Evolutionary conservation across 495 filamentous ascomycete genomes (phyloP), one percentile per base, ranked within the genome.

Genomic region (Aspergillus bertholletiae): DNA sequence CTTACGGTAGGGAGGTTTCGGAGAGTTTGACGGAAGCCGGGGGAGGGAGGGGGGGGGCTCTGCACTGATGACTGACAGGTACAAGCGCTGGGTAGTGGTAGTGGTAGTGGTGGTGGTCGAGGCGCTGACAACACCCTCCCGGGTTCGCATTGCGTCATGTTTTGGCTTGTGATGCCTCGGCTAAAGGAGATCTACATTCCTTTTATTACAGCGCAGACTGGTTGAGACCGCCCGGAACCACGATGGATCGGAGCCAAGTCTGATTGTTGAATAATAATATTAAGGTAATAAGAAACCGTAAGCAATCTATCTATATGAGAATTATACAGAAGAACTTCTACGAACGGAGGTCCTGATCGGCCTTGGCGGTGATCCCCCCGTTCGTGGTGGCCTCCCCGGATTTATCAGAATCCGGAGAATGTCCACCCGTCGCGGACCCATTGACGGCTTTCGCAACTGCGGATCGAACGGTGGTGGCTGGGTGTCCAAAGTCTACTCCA

Each of bases 401-500:
- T 18, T 22, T 7, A 22, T 22, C 39, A 43, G n/a, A 43, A 22
- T 22, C 39, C 20, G 39, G 39, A 22, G 39, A 22, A 22, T 21
- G 18, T 11, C 39, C 39, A 18, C 9, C 23, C 18, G 23, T 28
- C 20, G 46, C 44, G 13, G 28, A 46, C 21, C 55, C 55, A 21
- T 51, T 56, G 41, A 50, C 27, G 18, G 43, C 44, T 15, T 57
- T 30, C 26, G 51, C 21, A 12, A 57, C 27, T 12, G 50, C 21
- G 2, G 51, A 44, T 34, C 27, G 39, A 23, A 51, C n/a, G 17
- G 46, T 23, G 23, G 21, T 43, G 32, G 51, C 21, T 12, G 47
- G 22, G 17, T 64, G 28, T 2, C 76, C 80, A 54, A 96, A 86
- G 54, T 92, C 85, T 11, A 96, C 84, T 0, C 93, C 93, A 7